These are phyloP conservation scores for Jacaranda mimosifolia DNA, from an alignment of 257 asterid species.

Conservation along the genomic window DNA sequence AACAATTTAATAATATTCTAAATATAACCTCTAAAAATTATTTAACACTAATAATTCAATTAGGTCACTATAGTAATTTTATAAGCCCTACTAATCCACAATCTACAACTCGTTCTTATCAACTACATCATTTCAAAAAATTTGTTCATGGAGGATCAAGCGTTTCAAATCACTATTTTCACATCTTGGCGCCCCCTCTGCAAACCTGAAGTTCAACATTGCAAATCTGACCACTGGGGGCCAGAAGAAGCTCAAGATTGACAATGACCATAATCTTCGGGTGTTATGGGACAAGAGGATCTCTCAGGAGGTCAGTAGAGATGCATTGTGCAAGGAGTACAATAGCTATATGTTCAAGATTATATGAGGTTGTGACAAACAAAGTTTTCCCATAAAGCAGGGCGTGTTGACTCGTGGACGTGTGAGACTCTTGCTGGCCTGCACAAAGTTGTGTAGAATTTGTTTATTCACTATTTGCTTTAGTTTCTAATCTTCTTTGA, in stretches of 20 bases:
- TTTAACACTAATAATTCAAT: too few species aligned
- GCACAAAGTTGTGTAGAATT: conserved; percentile 46
- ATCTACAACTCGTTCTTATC: too few species aligned
- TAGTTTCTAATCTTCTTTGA: not conserved
- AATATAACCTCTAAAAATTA: too few species aligned
- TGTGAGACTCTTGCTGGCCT: conserved; percentile 48
- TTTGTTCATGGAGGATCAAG: conserved; percentile 15
- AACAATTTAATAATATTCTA: too few species aligned
- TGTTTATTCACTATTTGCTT: not conserved
- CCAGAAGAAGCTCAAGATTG: conserved; percentile 69
- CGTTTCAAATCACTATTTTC: not conserved
- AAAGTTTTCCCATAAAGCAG: conserved; percentile 72
- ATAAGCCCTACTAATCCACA: too few species aligned
- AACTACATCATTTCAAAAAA: too few species aligned
- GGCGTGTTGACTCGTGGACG: conserved; percentile 70
- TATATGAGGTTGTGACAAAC: conserved; percentile 72
- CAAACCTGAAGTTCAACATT: conserved; percentile 53
- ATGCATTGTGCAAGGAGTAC: conserved; percentile 67
- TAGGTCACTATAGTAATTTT: too few species aligned
- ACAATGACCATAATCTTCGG: conserved; percentile 61
- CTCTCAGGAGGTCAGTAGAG: conserved; percentile 53
- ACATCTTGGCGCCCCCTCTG: conserved; percentile 10
- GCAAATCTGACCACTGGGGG: conserved; percentile 63
- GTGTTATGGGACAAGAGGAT: conserved; percentile 28
- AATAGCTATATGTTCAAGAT: conserved; percentile 67